Percentiles rank a stretch among this genome's conserved stretches.
These are phyloP conservation scores for Bonia amplexicaulis DNA, from an alignment of 176 grass and related monocot species.

Conservation along the genomic window DNA sequence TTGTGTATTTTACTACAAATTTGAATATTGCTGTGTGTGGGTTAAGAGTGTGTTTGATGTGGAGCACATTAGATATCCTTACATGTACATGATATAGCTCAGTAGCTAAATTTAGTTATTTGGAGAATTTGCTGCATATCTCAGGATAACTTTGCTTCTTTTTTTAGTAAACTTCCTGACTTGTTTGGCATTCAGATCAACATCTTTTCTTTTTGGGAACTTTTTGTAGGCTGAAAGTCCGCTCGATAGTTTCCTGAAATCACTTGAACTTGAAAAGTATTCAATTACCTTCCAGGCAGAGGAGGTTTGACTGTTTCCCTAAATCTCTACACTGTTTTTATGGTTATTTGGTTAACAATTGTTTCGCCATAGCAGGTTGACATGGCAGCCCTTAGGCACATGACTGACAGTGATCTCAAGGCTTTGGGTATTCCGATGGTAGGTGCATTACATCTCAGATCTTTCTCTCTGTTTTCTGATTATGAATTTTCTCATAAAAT, in stretches of 20 bases:
- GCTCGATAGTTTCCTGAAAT: slow-evolving; percentile 77
- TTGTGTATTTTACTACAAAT: not conserved
- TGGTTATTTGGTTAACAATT: slow-evolving; percentile 26
- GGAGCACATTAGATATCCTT: not conserved
- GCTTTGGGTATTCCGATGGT: slow-evolving; percentile 97
- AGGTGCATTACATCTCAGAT: slow-evolving; percentile 1
- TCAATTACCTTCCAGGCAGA: slow-evolving; percentile 85
- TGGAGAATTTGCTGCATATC: not conserved
- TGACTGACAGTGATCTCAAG: slow-evolving; percentile 93
- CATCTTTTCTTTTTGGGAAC: slow-evolving; percentile 14
- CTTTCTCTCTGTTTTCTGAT: not conserved
- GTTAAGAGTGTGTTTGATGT: not conserved
- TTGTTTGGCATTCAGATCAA: slow-evolving; percentile 9
- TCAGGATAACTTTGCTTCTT: not conserved
- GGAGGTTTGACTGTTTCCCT: slow-evolving; percentile 50
- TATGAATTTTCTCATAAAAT: not conserved
- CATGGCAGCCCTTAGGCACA: slow-evolving; percentile 89
- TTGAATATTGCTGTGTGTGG: not conserved
- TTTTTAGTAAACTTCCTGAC: not conserved
- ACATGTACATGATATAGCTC: not conserved
- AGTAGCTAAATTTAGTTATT: not conserved
- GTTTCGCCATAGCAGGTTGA: slow-evolving; percentile 62
- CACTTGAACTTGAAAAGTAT: slow-evolving; percentile 92
- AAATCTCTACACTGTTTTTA: slow-evolving; percentile 1
- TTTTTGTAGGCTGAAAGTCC: slow-evolving; percentile 59